Evolutionary conservation across 106 monocot genomes (phyloP), one percentile per base, ranked within the genome.

Genomic region (Apostasia ramifera): DNA sequence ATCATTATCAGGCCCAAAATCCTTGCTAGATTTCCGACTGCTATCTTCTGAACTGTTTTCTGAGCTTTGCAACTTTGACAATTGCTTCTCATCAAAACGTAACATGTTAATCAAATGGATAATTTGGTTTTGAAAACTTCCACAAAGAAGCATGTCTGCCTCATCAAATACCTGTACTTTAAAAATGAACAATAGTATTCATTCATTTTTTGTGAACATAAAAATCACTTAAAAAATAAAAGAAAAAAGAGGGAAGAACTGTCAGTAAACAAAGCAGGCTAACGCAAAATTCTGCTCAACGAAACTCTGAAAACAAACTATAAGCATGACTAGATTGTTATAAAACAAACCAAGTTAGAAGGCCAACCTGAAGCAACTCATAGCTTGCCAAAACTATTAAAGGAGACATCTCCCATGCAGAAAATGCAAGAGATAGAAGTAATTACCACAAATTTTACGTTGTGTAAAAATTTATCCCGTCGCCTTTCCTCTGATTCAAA

Each of bases 101-200:
- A 98, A 72, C 93, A 93, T 83, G 73, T 98, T 77, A 76, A 98
- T 93, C 37, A 98, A 73, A 68, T 85, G 92, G 44, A 93, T 82
- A 55, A 93, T 72, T 81, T 90, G 90, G 66, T 98, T 92, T 57
- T 98, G 84, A 57, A 92, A 98, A 68, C 98, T 90, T 72, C 98
- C 98, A 80, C 92, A 98, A 1, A 98, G 87, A 78, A 98, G 90
- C 90, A 98, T 89, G 66, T 98, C 98, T 68, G 98, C 98, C 75
- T 98, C 98, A 81, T 98, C 98, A 85, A 98, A 90, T 37, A 98
- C 98, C 92, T 98, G 75, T 47, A 26, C 26, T 26, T 26, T 26
- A 26, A 26, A 26, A 26, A 26, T 26, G 26, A 26, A 26, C 26
- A 26, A 26, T 26, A 26, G 26, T 26, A 26, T 26, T 26, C 26